Evolutionary conservation across 306 rosid genomes (phyloP).

Genomic region (Ormosia semicastrata): DNA sequence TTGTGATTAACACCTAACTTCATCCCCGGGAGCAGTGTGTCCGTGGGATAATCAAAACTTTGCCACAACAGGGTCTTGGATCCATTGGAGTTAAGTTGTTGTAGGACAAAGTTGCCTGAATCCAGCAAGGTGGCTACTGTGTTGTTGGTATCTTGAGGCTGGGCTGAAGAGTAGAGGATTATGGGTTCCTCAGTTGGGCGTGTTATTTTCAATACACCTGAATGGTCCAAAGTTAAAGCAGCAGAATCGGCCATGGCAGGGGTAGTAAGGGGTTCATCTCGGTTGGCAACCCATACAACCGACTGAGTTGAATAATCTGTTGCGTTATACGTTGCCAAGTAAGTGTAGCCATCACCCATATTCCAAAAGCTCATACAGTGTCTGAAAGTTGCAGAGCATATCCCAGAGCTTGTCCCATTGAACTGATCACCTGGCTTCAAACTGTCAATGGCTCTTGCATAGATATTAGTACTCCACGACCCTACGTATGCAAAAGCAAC

Average conservation of each 20-base stretch:
- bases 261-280: not conserved
- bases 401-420: not conserved
- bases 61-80: too few relatives aligned
- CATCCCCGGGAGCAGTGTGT: too few relatives aligned
- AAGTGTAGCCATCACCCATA: not conserved
- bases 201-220: too few relatives aligned
- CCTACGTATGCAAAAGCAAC: not conserved
- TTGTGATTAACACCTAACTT: too few relatives aligned
- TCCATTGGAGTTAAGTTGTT: too few relatives aligned
- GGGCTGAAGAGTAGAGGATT: too few relatives aligned
- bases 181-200: too few relatives aligned
- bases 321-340: not conserved
- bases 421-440: conserved; percentile 7
- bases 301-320: too few relatives aligned
- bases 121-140: too few relatives aligned
- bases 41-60: too few relatives aligned
- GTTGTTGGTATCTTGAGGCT: too few relatives aligned
- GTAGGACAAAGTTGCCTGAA: too few relatives aligned
- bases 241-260: not conserved
- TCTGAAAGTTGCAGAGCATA: not conserved
- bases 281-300: not conserved
- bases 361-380: not conserved
- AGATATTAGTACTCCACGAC: not conserved
- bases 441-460: not conserved
- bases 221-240: not conserved